These are phyloP conservation scores for Penicillium sp. DNA, from an alignment of 2,329 filamentous ascomycete genomes.

Conservation along the genomic window DNA sequence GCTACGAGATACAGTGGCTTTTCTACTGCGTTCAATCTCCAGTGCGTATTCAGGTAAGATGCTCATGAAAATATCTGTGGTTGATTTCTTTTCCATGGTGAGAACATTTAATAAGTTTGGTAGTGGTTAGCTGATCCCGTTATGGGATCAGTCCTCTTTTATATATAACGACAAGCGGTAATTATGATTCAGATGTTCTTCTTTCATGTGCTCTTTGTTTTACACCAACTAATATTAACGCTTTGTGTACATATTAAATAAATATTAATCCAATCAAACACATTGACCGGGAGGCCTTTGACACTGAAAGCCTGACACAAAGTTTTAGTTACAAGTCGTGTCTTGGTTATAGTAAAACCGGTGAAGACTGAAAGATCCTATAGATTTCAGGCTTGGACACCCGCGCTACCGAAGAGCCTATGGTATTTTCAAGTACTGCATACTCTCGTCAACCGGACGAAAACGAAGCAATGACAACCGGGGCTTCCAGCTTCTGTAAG, in stretches of 20 bases:
- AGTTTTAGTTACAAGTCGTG: not conserved
- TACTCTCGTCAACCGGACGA: too few species aligned
- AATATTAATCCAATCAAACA: not conserved
- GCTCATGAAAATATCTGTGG: slow-evolving; percentile 1
- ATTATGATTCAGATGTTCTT: not conserved
- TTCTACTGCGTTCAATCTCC: not conserved
- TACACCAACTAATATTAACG: not conserved
- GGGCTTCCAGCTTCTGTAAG: too few species aligned
- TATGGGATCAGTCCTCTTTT: too few species aligned
- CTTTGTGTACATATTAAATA: not conserved
- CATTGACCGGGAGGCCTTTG: not conserved
- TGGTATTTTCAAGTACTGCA: too few species aligned
- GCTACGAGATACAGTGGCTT: not conserved
- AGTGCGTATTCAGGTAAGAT: not conserved
- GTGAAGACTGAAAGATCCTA: not conserved
- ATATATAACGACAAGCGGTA: not conserved
- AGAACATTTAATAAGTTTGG: too few species aligned
- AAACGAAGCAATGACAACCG: too few species aligned
- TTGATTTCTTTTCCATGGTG: not conserved
- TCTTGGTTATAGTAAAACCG: not conserved
- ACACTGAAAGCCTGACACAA: not conserved
- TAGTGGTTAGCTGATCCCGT: too few species aligned
- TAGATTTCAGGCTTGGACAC: too few species aligned
- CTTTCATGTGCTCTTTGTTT: not conserved
- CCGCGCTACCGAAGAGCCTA: too few species aligned